phyloP scores from a whole-genome alignment of 257 asterid species.

The Fraxinus anomala region DNA sequence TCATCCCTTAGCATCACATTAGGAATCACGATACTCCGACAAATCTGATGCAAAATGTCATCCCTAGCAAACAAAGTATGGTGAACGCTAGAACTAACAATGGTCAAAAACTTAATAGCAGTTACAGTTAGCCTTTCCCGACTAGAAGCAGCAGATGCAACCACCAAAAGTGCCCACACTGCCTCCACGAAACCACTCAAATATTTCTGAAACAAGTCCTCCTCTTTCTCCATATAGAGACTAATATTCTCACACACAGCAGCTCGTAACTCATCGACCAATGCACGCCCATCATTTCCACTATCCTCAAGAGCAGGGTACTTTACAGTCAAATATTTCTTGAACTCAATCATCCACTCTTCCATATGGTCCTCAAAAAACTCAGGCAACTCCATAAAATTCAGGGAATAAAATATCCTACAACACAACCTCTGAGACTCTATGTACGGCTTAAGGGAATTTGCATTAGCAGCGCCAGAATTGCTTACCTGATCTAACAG shows the following conservation, averaged over 20 bases:
- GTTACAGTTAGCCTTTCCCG: slow-evolving; percentile 89
- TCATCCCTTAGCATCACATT: slow-evolving; percentile 96
- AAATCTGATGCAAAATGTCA: slow-evolving; percentile 70
- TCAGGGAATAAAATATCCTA: slow-evolving; percentile 74
- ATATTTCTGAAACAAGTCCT: slow-evolving; percentile 66
- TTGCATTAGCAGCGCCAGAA: slow-evolving; percentile 47
- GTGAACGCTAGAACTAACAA: slow-evolving; percentile 75
- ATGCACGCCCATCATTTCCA: slow-evolving; percentile 68
- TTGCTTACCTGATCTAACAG: slow-evolving; percentile 51
- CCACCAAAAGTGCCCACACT: slow-evolving; percentile 80
- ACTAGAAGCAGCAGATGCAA: slow-evolving; percentile 57
- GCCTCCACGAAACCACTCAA: slow-evolving; percentile 80
- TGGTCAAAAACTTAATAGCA: slow-evolving; percentile 81
- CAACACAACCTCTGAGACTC: slow-evolving; percentile 91
- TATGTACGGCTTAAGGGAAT: slow-evolving; percentile 54
- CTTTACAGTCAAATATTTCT: slow-evolving; percentile 62
- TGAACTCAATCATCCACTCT: slow-evolving; percentile 91
- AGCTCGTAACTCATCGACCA: slow-evolving; percentile 78
- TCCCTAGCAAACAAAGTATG: slow-evolving; percentile 75
- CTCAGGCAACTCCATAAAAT: slow-evolving; percentile 75
- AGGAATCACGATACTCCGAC: slow-evolving; percentile 83
- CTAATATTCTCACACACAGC: slow-evolving; percentile 89
- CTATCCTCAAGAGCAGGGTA: slow-evolving; percentile 67
- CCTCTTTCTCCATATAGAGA: slow-evolving; percentile 83
- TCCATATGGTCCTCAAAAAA: slow-evolving; percentile 88